Evolutionary conservation across 2,329 filamentous ascomycete genomes (phyloP), one percentile per base, ranked within the genome.

Genomic region (Tolypocladium nubicola): DNA sequence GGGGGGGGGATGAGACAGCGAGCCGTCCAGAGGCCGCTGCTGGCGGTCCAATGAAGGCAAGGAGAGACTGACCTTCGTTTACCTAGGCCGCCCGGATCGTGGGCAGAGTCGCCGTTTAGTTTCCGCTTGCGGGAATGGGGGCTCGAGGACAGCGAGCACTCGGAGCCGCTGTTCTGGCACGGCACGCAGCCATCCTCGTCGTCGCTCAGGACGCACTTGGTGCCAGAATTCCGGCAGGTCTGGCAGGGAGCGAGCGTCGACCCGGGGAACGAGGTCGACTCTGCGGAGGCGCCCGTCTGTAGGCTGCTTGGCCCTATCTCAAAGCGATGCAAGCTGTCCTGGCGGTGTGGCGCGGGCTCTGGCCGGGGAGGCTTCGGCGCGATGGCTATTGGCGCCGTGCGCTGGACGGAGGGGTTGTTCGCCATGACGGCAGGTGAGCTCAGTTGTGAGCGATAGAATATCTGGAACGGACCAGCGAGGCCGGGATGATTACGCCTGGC

Each of bases 41-140:
- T 19, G 41, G 47, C 14, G 30, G 21, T 13, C 13, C 30, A 52
- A 26, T 43, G 39, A 55, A 49, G 54, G 26, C 30, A 56, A 59
- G 59, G 57, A 57, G 52, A 41, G 54, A 75, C 83, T 76, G 78
- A 89, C 87, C 86, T 87, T 79, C 86, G 82, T 74, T 88, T 89
- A 67, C 80, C 81, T 19, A 41, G 41, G 63, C 76, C 74, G 61
- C 76, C 79, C 14, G 49, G 14, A 61, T 86, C 83, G 62, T 84
- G 81, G 67, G 78, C 75, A 59, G 78, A 75, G 65, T 85, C 81
- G 66, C 83, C 80, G 72, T 86, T 83, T 61, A 89, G 75, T 76
- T 92, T 93, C 69, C 90, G 82, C 77, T 94, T 94, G 65, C 89
- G 83, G 58, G 87, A 85, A 67, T 86, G 84, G 30, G 89, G 89